These are phyloP conservation scores for Osmanthus fragrans DNA, from an alignment of 257 asterid genomes.

Conservation along the genomic window DNA sequence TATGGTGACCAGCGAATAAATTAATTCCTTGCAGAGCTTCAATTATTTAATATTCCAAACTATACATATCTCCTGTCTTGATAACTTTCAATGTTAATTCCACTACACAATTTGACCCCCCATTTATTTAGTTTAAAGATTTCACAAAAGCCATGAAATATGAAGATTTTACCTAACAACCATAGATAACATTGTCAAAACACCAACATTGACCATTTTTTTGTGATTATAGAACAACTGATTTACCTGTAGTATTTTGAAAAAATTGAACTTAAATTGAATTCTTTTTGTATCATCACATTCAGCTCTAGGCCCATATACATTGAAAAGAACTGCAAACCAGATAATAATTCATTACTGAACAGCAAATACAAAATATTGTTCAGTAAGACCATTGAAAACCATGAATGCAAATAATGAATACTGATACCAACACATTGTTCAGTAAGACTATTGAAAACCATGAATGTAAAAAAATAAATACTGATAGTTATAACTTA, in stretches of 20 bases:
- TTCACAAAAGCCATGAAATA: not conserved
- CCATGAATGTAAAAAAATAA: not conserved
- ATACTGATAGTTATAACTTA: conserved; percentile 3
- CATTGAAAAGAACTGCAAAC: conserved; percentile 83
- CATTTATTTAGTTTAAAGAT: not conserved
- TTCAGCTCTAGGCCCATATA: conserved; percentile 93
- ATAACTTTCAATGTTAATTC: not conserved
- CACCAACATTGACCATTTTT: conserved; percentile 4
- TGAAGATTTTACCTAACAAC: not conserved
- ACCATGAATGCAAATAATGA: not conserved
- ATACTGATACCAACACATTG: not conserved
- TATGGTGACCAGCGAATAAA: not conserved
- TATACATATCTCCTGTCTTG: not conserved
- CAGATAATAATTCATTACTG: conserved; percentile 18
- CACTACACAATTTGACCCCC: not conserved
- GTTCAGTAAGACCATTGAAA: conserved; percentile 10
- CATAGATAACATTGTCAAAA: not conserved
- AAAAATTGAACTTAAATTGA: conserved; percentile 74
- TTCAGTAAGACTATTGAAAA: conserved; percentile 13
- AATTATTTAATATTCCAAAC: not conserved
- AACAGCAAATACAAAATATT: not conserved
- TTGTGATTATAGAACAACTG: conserved; percentile 11
- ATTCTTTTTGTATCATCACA: conserved; percentile 68
- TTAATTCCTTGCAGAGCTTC: not conserved
- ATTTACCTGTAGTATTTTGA: conserved; percentile 70